These are phyloP conservation scores for Trametopsis cervina DNA, from an alignment of 768 basidiomycete genomes.

Conservation along the genomic window DNA sequence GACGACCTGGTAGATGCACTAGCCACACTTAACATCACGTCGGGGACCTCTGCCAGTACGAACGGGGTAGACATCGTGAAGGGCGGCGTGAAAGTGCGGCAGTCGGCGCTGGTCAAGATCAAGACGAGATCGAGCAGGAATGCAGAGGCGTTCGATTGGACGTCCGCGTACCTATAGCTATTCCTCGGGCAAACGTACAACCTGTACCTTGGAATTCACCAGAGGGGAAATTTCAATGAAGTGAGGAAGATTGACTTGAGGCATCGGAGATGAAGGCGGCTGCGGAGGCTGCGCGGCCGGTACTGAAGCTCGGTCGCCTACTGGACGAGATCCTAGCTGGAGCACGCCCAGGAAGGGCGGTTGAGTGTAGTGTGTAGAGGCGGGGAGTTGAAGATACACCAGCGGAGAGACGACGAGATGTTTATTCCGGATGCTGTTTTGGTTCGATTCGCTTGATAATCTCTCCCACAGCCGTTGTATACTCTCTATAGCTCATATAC, in stretches of 20 bases:
- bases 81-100: slow-evolving; percentile 5
- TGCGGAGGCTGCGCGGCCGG: slow-evolving; percentile 21
- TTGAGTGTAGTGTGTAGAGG: slow-evolving; percentile 48
- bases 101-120: slow-evolving; percentile 9
- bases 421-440: slow-evolving; percentile 37
- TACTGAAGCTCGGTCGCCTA: slow-evolving; percentile 23
- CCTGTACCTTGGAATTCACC: slow-evolving; percentile 54
- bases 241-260: slow-evolving; percentile 36
- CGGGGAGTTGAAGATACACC: slow-evolving; percentile 40
- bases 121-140: slow-evolving; percentile 8
- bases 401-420: slow-evolving; percentile 35
- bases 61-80: slow-evolving; percentile 3
- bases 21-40: slow-evolving; percentile 8
- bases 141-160: slow-evolving; percentile 37
- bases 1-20: slow-evolving; percentile 20
- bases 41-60: neutral
- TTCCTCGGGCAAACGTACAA: slow-evolving; percentile 63
- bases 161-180: slow-evolving; percentile 55
- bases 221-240: slow-evolving; percentile 42
- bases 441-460: slow-evolving; percentile 17
- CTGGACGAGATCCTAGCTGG: slow-evolving; percentile 35
- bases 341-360: slow-evolving; percentile 44
- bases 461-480: no score
- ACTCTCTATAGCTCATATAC: no score
- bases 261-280: slow-evolving; percentile 15